Base-by-base conservation (phyloP, 441 rosid species). In the Euphorbia celastroides region DNA sequence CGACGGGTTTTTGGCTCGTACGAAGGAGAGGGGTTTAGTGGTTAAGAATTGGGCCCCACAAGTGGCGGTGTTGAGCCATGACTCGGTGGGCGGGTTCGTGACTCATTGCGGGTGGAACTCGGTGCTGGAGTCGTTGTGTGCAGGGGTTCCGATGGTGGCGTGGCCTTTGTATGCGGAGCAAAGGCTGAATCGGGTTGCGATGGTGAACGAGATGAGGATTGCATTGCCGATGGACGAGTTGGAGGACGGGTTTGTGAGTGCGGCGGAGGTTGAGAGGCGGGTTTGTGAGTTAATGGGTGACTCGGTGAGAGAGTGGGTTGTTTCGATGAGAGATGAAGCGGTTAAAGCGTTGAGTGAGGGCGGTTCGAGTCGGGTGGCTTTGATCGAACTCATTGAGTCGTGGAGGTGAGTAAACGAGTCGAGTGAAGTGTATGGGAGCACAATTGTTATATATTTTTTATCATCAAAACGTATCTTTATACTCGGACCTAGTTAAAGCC, bases 31-130 rank as follows among this genome's bases (percentile, higher is more conserved):
- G 16, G 86, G 82, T 2, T 23, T 60, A 3, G 67, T 82, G 36
- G 73, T 74, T 27, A 70, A 77, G 41, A 57, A 59, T 0, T 82
- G 86, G 83, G 86, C 72, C 0, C 82, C 84, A 6, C 84, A 81
- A 46, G 74, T 67, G 6, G 71, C 41, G 6, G 72, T 79, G 6
- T 41, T 41, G 12, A 75, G 77, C 50, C 83, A 79, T 16, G 66
- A 41, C 16, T 75, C 80, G 2, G 78, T 81, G 8, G 79, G 82
- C 7, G 77, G 75, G 77, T 81, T 78, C 36, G 80, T 76, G 77
- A 75, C 71, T 81, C 81, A 30, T 31, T 61, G 0, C 64, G 83
- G 83, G 16, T 80, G 83, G 80, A 80, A 77, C 69, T 81, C 80
- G 34, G 41, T 60, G 4, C 68, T 82, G 1, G 83, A 82, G 58